Percentiles rank a stretch among this genome's conserved stretches.
phyloP scores from a whole-genome alignment of 164 flowering plant species.

The Pachysandra terminalis region DNA sequence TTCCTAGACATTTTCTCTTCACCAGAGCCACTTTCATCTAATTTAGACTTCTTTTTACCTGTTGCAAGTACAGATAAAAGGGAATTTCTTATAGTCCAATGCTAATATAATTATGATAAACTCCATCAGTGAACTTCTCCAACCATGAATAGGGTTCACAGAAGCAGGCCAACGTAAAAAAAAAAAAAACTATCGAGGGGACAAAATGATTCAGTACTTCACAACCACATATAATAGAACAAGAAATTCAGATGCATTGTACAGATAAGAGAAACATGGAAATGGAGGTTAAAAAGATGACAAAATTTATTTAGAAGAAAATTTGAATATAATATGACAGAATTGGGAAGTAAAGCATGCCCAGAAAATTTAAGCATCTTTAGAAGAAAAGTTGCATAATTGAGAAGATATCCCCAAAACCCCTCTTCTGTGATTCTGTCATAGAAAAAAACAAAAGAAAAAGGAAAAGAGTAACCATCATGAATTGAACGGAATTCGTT shows the following conservation, averaged over 20 bases:
- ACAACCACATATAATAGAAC: too few species aligned
- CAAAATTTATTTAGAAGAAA: background rate
- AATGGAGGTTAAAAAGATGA: too few species aligned
- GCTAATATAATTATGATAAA: too few species aligned
- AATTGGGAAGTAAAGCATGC: background rate
- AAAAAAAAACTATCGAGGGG: too few species aligned
- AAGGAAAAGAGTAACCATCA: conserved; percentile 10
- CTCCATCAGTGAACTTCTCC: background rate
- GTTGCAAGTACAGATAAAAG: conserved; percentile 15
- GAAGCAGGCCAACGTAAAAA: too few species aligned
- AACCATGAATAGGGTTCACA: too few species aligned
- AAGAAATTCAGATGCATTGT: too few species aligned
- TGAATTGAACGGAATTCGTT: background rate
- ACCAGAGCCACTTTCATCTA: conserved; percentile 59
- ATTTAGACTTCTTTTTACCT: conserved; percentile 66
- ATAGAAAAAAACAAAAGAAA: conserved; percentile 1
- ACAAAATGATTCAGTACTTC: too few species aligned
- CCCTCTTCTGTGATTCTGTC: conserved; percentile 46
- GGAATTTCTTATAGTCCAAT: background rate
- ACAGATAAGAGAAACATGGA: too few species aligned
- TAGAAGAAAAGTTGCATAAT: conserved; percentile 40
- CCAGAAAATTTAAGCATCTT: conserved; percentile 35
- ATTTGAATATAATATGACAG: background rate
- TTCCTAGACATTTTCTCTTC: conserved; percentile 82
- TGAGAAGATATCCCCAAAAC: conserved; percentile 40